Percentiles rank a stretch among this genome's conserved stretches.
Conservation (phyloP, 2,329 filamentous ascomycete genomes). For the Fusarium algeriense region DNA sequence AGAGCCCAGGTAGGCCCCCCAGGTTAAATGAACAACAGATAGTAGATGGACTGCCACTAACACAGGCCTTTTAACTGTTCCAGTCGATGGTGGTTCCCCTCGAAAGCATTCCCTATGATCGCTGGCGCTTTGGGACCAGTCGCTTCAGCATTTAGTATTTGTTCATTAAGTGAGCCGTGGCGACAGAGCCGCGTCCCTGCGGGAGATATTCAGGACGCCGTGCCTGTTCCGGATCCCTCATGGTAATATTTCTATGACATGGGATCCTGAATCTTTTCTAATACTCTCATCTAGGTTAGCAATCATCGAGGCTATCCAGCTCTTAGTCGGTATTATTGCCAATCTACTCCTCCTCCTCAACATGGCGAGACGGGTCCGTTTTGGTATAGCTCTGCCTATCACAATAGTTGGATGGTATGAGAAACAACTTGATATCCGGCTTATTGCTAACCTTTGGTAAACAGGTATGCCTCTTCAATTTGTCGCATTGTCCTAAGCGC, state of each 20-base stretch:
- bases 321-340: not conserved
- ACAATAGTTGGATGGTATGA: not conserved
- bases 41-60: not conserved
- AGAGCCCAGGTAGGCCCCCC: not conserved
- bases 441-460: not conserved
- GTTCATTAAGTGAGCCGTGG: not conserved
- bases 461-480: not conserved
- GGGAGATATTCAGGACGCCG: not conserved
- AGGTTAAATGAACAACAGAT: not conserved
- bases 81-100: slow-evolving; percentile 1
- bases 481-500: not conserved
- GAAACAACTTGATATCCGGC: not conserved
- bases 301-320: not conserved
- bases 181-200: not conserved
- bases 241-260: not conserved
- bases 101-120: slow-evolving; percentile 1
- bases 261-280: not conserved
- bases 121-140: slow-evolving; percentile 6
- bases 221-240: not conserved
- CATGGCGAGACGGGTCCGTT: not conserved
- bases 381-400: not conserved
- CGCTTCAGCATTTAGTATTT: slow-evolving; percentile 5
- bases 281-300: not conserved
- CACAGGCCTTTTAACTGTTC: not conserved
- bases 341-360: not conserved